phyloP scores from a whole-genome alignment of 805 yeast species.

The Monosporozyma siamensis region DNA sequence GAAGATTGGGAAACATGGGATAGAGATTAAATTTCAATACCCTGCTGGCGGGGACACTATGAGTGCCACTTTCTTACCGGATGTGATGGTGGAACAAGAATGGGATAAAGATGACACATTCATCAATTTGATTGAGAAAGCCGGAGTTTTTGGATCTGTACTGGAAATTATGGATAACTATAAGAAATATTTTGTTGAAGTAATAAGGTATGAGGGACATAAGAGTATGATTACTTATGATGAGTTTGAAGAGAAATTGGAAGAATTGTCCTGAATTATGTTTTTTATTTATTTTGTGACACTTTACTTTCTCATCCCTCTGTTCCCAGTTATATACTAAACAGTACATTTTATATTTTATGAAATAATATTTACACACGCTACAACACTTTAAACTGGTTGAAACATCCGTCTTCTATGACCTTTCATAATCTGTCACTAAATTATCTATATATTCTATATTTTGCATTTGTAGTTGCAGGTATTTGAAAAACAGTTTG shows the following conservation, averaged over 20 bases:
- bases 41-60: conserved; percentile 30
- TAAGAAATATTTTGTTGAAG: conserved; percentile 29
- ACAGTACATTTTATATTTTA: no score
- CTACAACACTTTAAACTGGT: no score
- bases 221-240: conserved; percentile 36
- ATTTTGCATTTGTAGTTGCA: no score
- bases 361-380: no score
- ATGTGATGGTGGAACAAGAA: conserved; percentile 78
- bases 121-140: conserved; percentile 60
- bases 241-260: conserved; percentile 29
- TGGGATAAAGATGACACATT: conserved; percentile 67
- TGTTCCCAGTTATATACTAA: no score
- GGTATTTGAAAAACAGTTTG: no score
- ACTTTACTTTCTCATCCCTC: no score
- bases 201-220: conserved; percentile 49
- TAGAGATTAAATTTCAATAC: conserved; percentile 45
- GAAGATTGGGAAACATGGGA: conserved; percentile 78
- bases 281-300: no score
- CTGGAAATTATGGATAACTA: conserved; percentile 28
- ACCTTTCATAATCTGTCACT: no score
- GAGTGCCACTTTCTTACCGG: conserved; percentile 83
- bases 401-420: no score
- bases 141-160: conserved; percentile 37
- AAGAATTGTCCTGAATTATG: neutral
- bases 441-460: no score